Evolutionary conservation across 345 rosid species (phyloP).

Genomic region (Hypericum perforatum): DNA sequence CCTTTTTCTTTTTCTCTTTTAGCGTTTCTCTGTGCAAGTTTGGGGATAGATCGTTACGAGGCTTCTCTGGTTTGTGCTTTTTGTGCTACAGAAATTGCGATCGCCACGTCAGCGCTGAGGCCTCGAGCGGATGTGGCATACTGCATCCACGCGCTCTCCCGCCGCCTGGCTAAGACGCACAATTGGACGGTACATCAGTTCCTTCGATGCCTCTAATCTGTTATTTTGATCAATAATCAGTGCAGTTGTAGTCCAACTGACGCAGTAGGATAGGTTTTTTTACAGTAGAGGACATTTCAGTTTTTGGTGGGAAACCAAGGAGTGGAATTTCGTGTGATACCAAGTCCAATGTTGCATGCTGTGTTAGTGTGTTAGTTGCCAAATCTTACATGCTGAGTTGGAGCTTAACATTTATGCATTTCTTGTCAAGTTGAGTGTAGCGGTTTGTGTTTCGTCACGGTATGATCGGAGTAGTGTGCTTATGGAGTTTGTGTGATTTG

Average conservation of each 20-base stretch:
- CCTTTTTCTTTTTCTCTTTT: constrained; percentile 11
- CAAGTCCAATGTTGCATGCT: no score
- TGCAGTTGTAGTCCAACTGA: no score
- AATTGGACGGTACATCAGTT: constrained; percentile 65
- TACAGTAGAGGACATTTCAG: background rate
- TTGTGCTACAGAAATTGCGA: constrained; percentile 46
- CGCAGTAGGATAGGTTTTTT: background rate
- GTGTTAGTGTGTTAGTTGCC: no score
- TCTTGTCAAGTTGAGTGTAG: background rate
- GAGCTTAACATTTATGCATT: no score
- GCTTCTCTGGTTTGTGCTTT: background rate
- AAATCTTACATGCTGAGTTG: no score
- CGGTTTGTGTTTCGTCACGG: background rate
- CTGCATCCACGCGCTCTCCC: constrained; percentile 74
- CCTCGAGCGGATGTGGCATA: constrained; percentile 93
- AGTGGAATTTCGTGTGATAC: no score
- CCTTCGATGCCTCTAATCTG: no score
- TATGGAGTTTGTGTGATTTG: background rate
- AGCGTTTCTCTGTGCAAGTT: background rate
- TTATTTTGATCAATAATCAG: no score
- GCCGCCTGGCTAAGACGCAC: constrained; percentile 72
- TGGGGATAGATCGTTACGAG: background rate
- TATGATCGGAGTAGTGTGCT: background rate
- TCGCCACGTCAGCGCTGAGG: constrained; percentile 63
- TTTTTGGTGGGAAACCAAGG: background rate